Conservation (phyloP, 257 asterid species). For the Datura wrightii region DNA sequence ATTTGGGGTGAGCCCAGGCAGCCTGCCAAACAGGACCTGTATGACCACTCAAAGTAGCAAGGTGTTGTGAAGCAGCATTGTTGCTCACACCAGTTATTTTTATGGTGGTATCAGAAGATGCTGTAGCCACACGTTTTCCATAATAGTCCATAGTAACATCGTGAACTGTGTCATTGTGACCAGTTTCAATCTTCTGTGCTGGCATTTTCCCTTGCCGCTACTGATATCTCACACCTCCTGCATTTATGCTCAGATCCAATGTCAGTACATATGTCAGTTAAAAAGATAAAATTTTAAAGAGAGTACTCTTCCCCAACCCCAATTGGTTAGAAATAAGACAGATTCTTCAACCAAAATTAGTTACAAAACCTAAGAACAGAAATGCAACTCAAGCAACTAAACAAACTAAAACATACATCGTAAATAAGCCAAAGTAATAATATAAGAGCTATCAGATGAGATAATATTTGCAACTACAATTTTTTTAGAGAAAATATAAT, state of each 20-base stretch:
- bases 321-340: background rate
- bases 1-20: constrained; percentile 95
- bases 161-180: constrained; percentile 81
- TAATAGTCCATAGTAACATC: constrained; percentile 94
- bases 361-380: background rate
- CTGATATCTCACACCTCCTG: constrained; percentile 23
- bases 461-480: background rate
- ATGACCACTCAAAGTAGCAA: constrained; percentile 83
- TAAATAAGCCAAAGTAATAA: background rate
- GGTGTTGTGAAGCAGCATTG: constrained; percentile 79
- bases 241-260: constrained; percentile 10
- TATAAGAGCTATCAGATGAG: background rate
- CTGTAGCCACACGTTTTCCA: constrained; percentile 93
- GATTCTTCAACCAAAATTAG: background rate
- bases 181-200: constrained; percentile 92
- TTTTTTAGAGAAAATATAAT: background rate
- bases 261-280: background rate
- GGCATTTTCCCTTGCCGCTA: constrained; percentile 62
- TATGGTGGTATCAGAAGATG: constrained; percentile 83
- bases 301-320: background rate
- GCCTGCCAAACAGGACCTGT: constrained; percentile 97
- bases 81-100: constrained; percentile 72
- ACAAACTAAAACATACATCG: background rate
- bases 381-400: constrained; percentile 22
- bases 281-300: background rate